phyloP scores from a whole-genome alignment of 2,329 filamentous ascomycete genomes.

The Diplodia scrobiculata region DNA sequence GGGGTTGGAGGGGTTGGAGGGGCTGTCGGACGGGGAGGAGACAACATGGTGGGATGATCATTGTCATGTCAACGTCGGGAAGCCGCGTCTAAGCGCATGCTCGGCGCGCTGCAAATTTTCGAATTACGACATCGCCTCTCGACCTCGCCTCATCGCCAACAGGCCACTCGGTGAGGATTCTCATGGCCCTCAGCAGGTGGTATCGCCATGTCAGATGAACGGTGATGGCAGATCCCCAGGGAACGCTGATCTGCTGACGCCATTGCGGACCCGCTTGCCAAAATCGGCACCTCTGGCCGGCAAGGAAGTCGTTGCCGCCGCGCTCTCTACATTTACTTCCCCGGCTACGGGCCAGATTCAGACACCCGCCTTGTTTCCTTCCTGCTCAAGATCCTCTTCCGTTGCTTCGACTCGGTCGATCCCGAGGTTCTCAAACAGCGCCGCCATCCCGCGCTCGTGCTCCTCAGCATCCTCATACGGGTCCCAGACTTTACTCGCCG shows the following conservation, averaged over 20 bases:
- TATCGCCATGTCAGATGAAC: background rate
- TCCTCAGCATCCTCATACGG: background rate
- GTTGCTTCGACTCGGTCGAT: background rate
- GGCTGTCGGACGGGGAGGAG: background rate
- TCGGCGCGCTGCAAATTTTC: background rate
- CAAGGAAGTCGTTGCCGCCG: background rate
- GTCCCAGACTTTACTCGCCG: background rate
- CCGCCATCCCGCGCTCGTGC: background rate
- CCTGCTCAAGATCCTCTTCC: background rate
- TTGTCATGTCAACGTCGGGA: background rate
- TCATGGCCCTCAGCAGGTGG: background rate
- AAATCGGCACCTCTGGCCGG: background rate
- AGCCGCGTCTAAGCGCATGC: background rate
- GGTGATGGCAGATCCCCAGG: background rate
- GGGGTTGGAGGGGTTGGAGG: background rate
- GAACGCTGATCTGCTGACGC: background rate
- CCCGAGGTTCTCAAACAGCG: background rate
- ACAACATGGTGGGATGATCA: constrained; percentile 9
- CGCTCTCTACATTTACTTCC: background rate
- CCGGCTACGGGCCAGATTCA: background rate
- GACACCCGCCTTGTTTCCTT: background rate
- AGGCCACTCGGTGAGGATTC: background rate
- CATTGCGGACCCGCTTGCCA: background rate
- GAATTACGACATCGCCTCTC: background rate
- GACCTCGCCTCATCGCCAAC: background rate